Evolutionary conservation across 371 early-diverging fungal genomes (phyloP), one percentile per base, ranked within the genome.

Genomic region (Mucor ambiguus): DNA sequence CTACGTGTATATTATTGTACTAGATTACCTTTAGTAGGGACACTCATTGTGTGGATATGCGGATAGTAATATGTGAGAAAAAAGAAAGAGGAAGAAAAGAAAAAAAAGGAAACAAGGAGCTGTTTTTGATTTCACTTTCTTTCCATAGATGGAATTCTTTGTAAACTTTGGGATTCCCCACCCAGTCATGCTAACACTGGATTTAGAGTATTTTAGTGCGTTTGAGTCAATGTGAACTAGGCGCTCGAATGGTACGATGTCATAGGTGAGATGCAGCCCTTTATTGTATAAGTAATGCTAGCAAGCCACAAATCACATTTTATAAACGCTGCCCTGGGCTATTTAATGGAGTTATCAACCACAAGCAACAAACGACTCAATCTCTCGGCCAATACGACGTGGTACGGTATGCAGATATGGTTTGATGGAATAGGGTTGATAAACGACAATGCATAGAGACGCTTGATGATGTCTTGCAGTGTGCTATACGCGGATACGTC

Each of bases 401-500:
- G 80, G 49, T 69, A 64, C 9, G 82, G 82, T 35, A 82, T 48
- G 37, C 78, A 78, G 1, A 70, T 73, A 63, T 56, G 56, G 20
- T 72, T 71, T 0, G 75, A 78, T 2, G 80, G 73, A 22, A 74
- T 57, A 30, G 76, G 64, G 11, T 78, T 75, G 24, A 80, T 61
- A 64, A 75, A 73, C 2, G 82, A 82, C 18, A 82, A 30, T 16
- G 78, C 73, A 64, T 82, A 80, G 32, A 74, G 75, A 29, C 76
- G 71, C 43, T 78, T 76, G 55, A 82, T 57, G 38, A 76, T 76
- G 38, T 78, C 70, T 0, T 80, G 76, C 18, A 80, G 48, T n/a
- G 71, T 49, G 38, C 29, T 63, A 37, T 71, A 65, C n/a, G 70
- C 62, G 2, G 73, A 66, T 22, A 59, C 52, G 5, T 58, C 44